These are phyloP conservation scores for Wickerhamiella australiensis DNA, from an alignment of 805 yeast genomes.

Conservation along the genomic window DNA sequence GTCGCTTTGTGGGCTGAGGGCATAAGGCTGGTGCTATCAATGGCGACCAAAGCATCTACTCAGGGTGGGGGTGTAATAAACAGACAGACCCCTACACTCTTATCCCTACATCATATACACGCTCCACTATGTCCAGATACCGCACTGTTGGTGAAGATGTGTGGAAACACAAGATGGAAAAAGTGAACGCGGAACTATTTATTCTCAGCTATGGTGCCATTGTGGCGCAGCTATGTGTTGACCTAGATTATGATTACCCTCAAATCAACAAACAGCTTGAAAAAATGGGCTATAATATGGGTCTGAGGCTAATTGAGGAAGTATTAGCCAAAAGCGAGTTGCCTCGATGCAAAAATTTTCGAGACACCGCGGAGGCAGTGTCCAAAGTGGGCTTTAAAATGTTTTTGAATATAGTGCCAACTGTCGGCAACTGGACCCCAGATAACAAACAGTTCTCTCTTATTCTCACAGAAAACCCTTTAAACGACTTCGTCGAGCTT, in stretches of 20 bases:
- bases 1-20: slow-evolving; percentile 11
- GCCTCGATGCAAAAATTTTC: slow-evolving; percentile 65
- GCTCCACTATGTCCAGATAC: slow-evolving; percentile 20
- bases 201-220: slow-evolving; percentile 92
- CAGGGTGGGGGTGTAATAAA: background rate
- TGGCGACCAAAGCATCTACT: background rate
- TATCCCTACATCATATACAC: background rate
- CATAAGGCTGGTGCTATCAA: slow-evolving; percentile 10
- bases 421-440: slow-evolving; percentile 58
- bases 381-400: slow-evolving; percentile 82
- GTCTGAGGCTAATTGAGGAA: slow-evolving; percentile 82
- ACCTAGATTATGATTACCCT: slow-evolving; percentile 58
- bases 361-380: slow-evolving; percentile 78
- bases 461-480: slow-evolving; percentile 70
- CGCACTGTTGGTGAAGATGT: slow-evolving; percentile 64
- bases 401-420: slow-evolving; percentile 72
- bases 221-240: slow-evolving; percentile 82
- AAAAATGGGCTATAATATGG: slow-evolving; percentile 92
- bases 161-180: slow-evolving; percentile 81
- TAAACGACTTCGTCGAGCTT: slow-evolving; percentile 88
- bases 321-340: slow-evolving; percentile 80
- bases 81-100: background rate
- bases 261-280: slow-evolving; percentile 77
- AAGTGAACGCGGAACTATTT: slow-evolving; percentile 86
- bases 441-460: slow-evolving; percentile 68